phyloP scores from a whole-genome alignment of 768 basidiomycete species.

The Phanerochaete carnosa region DNA sequence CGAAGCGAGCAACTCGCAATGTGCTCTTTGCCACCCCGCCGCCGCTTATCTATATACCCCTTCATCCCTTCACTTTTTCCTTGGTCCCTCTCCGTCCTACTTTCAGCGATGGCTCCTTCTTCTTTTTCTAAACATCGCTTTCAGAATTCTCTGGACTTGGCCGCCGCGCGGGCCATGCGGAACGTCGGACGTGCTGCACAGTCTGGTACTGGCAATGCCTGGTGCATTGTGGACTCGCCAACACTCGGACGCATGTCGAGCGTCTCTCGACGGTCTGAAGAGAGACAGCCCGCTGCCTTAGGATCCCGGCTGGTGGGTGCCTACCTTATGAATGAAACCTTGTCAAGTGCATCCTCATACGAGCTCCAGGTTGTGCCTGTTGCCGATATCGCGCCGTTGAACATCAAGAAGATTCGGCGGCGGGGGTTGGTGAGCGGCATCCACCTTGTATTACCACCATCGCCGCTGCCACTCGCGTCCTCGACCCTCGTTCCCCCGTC shows the following conservation, averaged over 20 bases:
- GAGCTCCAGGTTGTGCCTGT: constrained; percentile 9
- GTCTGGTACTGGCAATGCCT: constrained; percentile 26
- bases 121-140: constrained; percentile 18
- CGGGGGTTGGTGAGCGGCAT: constrained; percentile 22
- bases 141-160: constrained; percentile 24
- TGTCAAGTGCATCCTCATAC: no score
- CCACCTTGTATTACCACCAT: constrained; percentile 22
- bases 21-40: background rate
- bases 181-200: constrained; percentile 17
- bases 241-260: constrained; percentile 14
- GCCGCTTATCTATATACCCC: constrained; percentile 7
- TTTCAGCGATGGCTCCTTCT: constrained; percentile 18
- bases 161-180: constrained; percentile 29
- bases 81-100: constrained; percentile 2
- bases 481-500: background rate
- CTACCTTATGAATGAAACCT: background rate
- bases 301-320: constrained; percentile 5
- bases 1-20: background rate
- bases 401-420: constrained; percentile 25
- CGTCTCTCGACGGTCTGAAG: background rate
- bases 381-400: constrained; percentile 12
- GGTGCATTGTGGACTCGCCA: constrained; percentile 24
- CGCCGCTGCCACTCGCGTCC: constrained; percentile 16
- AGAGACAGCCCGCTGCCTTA: background rate
- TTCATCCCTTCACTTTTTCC: background rate